Evolutionary conservation across 805 yeast genomes (phyloP), one percentile per base, ranked within the genome.

Genomic region (Vanderwaltozyma tropicalis): DNA sequence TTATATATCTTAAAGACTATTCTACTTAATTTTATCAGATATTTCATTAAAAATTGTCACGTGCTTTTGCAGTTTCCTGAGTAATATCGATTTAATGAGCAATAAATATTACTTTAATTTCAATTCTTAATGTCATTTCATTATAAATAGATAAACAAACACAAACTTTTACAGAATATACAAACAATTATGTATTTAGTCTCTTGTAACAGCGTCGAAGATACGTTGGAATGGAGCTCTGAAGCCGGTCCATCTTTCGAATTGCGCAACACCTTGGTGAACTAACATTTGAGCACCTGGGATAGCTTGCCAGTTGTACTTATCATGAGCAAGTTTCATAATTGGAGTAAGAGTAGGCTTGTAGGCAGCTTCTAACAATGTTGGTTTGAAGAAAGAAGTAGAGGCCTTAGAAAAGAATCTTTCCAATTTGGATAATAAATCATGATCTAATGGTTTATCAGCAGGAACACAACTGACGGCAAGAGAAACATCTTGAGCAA

Each of bases 231-330:
- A 80, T 16, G 87, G 85, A 3, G 88, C 79, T 20, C 50, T 61
- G 35, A 69, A 57, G 0, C 81, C 80, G 10, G 82, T 84, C 80
- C 94, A 89, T 40, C 75, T 61, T 44, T 70, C 64, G 57, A 88
- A 87, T 63, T 92, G 98, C 46, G 73, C 84, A 35, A 83, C 78
- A 34, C 96, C 99, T 63, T 92, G 98, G 61, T 83, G 78, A 14
- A 88, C 87, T 45, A 92, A 71, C 92, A 94, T 83, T 52, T 87
- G 85, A 26, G 81, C 76, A 11, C 99, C 99, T 8, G 88, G 82
- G 46, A 89, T 71, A n/a, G 79, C 80, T n/a, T 67, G 68, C 95
- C 95, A 86, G 7, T 72, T 70, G 44, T 60, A 71, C 48, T 72
- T 66, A 22, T 70, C 73, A 21, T 56, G 55, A 7, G 96, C 95